phyloP scores from a whole-genome alignment of 805 yeast genomes.

The Pichia exigua region DNA sequence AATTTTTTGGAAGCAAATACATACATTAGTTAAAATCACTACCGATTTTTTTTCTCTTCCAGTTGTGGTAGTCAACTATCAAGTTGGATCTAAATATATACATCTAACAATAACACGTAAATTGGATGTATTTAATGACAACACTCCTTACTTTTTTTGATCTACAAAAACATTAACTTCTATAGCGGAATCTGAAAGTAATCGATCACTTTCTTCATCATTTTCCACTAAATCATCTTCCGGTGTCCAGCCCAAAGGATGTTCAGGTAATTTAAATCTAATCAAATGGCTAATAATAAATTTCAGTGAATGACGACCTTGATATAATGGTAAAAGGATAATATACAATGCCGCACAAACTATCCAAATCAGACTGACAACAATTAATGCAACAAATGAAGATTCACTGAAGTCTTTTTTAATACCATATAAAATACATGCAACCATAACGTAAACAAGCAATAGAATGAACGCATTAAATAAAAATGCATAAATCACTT shows the following conservation, averaged over 20 bases:
- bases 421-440: conserved; percentile 29
- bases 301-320: conserved; percentile 22
- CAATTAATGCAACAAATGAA: conserved; percentile 31
- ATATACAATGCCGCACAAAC: conserved; percentile 30
- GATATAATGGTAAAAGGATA: conserved; percentile 30
- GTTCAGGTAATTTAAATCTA: conserved; percentile 5
- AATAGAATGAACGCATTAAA: conserved; percentile 30
- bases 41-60: no score
- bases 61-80: no score
- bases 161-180: not conserved
- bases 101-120: no score
- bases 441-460: conserved; percentile 28
- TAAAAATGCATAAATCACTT: conserved; percentile 32
- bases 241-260: not conserved
- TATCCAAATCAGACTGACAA: conserved; percentile 32
- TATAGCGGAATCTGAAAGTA: not conserved
- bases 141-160: no score
- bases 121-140: no score
- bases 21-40: no score
- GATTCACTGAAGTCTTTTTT: conserved; percentile 29
- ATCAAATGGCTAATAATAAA: conserved; percentile 6
- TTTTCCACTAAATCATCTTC: not conserved
- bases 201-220: not conserved
- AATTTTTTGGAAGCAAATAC: no score
- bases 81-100: no score